A percentile compares a stretch with the other conserved stretches of the same genome.
These are phyloP conservation scores for Diospyros lotus DNA, from an alignment of 148 eudicot genomes.

Conservation along the genomic window DNA sequence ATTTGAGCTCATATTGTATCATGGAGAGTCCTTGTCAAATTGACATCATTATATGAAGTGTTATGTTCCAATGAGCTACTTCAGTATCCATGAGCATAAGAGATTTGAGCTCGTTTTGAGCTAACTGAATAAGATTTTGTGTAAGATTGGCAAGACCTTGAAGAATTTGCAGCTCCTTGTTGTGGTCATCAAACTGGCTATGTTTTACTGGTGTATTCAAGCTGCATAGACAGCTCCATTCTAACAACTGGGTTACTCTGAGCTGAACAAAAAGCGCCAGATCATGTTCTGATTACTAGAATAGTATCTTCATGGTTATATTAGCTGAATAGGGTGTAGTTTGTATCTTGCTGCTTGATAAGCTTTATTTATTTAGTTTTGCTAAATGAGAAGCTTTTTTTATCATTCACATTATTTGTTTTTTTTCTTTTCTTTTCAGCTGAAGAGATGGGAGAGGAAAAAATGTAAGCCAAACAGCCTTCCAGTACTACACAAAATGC, in stretches of 20 bases:
- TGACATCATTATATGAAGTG: not conserved
- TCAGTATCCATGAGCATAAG: not conserved
- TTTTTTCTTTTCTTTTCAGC: constrained; percentile 36
- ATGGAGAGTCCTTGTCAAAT: too few relatives aligned
- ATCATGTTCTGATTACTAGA: not conserved
- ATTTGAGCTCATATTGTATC: not conserved
- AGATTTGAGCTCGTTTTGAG: not conserved
- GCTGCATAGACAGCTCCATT: too few relatives aligned
- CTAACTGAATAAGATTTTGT: not conserved
- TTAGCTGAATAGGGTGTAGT: too few relatives aligned
- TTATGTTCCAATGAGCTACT: not conserved
- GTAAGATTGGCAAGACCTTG: not conserved
- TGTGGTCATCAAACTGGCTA: not conserved
- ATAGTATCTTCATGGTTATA: not conserved
- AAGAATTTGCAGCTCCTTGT: not conserved
- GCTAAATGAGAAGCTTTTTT: not conserved
- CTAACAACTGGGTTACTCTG: not conserved
- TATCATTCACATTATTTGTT: not conserved
- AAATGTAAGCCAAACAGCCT: constrained; percentile 96
- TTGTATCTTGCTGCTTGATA: too few relatives aligned
- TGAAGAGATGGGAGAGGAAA: constrained; percentile 88
- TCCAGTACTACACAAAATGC: constrained; percentile 84
- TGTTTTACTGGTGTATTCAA: too few relatives aligned
- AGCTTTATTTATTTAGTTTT: too few relatives aligned
- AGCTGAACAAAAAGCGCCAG: not conserved